Conservation (phyloP, 257 asterid genomes). For the Fraxinus cuspidata region DNA sequence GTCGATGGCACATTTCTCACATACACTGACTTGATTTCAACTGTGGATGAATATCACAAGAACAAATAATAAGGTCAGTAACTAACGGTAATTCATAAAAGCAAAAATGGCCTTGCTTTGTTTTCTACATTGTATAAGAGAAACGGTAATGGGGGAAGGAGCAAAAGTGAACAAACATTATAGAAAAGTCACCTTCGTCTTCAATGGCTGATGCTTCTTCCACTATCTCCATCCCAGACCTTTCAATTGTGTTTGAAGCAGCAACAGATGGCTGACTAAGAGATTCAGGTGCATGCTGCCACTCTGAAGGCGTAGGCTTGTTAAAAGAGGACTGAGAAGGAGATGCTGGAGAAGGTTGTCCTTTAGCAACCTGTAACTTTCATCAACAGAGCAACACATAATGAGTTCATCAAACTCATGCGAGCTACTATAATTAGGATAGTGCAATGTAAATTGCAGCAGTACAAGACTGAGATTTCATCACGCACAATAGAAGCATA, state of each 20-base stretch:
- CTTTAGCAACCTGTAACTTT: constrained; percentile 75
- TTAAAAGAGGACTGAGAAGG: constrained; percentile 38
- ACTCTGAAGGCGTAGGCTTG: constrained; percentile 58
- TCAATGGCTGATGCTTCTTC: constrained; percentile 70
- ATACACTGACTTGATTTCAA: constrained; percentile 86
- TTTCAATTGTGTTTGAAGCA: constrained; percentile 49
- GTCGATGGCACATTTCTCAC: constrained; percentile 88
- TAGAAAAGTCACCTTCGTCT: constrained; percentile 64
- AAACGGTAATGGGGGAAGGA: neutral
- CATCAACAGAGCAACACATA: constrained; percentile 20
- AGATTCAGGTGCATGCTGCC: constrained; percentile 62
- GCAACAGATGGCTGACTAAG: constrained; percentile 51
- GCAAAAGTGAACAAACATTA: neutral
- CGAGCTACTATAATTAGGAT: constrained; percentile 6
- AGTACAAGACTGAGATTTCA: constrained; percentile 19
- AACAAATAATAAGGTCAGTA: constrained; percentile 10
- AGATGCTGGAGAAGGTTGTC: constrained; percentile 50
- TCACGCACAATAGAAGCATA: constrained; percentile 94
- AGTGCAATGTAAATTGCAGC: neutral
- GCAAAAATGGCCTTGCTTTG: neutral
- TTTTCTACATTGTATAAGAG: neutral
- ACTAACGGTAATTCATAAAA: neutral
- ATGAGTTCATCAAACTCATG: constrained; percentile 19
- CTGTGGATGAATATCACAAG: constrained; percentile 39
- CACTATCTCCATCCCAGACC: constrained; percentile 51